Evolutionary conservation across 2,329 filamentous ascomycete genomes (phyloP).

Genomic region (Fusarium sambucinum): DNA sequence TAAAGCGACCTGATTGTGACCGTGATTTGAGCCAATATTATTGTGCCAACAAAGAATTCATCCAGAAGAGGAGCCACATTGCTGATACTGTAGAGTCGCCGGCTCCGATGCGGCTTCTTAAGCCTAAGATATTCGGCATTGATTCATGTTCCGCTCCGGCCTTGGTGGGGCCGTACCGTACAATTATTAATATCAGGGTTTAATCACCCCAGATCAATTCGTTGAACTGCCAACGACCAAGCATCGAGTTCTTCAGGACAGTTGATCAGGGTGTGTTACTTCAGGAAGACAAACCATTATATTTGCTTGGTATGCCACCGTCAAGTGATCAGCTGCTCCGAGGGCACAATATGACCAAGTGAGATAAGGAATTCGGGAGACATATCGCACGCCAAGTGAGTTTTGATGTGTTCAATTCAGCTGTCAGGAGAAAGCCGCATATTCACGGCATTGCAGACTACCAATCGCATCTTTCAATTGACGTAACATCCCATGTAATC

Average conservation of each 20-base stretch:
- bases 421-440: slow-evolving; percentile 32
- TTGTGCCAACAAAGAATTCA: slow-evolving; percentile 25
- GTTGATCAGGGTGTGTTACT: not conserved
- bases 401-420: slow-evolving; percentile 26
- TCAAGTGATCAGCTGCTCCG: slow-evolving; percentile 11
- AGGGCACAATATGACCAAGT: not conserved
- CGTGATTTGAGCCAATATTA: slow-evolving; percentile 33
- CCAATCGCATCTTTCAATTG: slow-evolving; percentile 37
- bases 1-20: slow-evolving; percentile 34
- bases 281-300: not conserved
- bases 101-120: slow-evolving; percentile 16
- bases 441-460: slow-evolving; percentile 22
- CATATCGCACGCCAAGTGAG: not conserved
- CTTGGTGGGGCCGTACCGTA: slow-evolving; percentile 34
- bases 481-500: slow-evolving; percentile 20
- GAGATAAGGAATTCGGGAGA: slow-evolving; percentile 15
- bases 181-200: slow-evolving; percentile 2
- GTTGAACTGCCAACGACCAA: not conserved
- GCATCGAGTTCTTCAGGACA: no score
- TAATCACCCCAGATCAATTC: not conserved
- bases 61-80: slow-evolving; percentile 27
- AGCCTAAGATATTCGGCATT: slow-evolving; percentile 5
- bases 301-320: slow-evolving; percentile 5
- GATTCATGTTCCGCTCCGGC: slow-evolving; percentile 26
- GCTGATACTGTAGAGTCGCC: slow-evolving; percentile 8